Evolutionary conservation across 768 basidiomycete genomes (phyloP).

Genomic region (Lentinula lateritia): DNA sequence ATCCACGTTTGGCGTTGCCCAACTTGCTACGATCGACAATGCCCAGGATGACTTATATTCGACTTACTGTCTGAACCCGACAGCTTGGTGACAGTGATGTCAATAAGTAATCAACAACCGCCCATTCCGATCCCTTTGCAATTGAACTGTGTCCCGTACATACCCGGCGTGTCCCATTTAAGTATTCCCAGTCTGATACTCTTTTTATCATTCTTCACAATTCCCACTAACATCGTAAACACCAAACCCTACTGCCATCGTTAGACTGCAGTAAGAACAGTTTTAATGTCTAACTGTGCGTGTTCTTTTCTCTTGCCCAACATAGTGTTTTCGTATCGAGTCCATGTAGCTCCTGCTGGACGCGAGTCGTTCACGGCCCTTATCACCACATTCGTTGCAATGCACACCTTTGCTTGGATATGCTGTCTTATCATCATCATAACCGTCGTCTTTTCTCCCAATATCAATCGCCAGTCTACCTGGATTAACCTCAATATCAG

Average conservation of each 20-base stretch:
- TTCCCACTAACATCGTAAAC: neutral
- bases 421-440: slow-evolving; percentile 1
- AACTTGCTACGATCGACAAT: no score
- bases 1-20: no score
- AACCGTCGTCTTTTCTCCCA: slow-evolving; percentile 1
- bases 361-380: slow-evolving; percentile 1
- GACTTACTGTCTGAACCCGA: no score
- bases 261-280: neutral
- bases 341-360: neutral
- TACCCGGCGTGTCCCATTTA: neutral
- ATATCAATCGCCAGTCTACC: slow-evolving; percentile 7
- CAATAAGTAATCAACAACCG: no score
- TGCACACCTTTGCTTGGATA: slow-evolving; percentile 9
- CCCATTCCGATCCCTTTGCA: no score
- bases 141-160: neutral
- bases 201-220: neutral
- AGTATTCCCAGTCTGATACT: neutral
- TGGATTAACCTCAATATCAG: slow-evolving; percentile 12
- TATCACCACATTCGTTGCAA: slow-evolving; percentile 3
- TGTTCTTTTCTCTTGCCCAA: neutral
- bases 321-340: no score
- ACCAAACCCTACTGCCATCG: neutral
- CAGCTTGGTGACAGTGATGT: no score
- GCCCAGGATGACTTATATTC: no score
- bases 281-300: neutral